phyloP scores from a whole-genome alignment of 1,284 basidiomycete species.

The Cryptococcus sp. region DNA sequence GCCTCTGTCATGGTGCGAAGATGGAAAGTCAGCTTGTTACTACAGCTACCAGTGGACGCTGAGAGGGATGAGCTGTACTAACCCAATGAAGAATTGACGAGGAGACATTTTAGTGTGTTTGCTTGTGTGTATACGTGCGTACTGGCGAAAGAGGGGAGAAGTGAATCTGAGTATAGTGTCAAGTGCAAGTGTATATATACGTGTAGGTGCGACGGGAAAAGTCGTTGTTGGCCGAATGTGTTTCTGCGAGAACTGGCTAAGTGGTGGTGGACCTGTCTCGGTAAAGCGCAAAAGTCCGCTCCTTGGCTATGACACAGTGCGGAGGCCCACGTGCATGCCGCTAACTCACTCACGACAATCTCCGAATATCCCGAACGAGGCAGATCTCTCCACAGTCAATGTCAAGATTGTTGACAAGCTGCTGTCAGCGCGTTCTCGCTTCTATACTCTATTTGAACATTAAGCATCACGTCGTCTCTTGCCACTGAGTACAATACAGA shows the following conservation, averaged over 20 bases:
- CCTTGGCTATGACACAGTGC: background rate
- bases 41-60: background rate
- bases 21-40: constrained; percentile 1
- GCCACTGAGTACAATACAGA: too few relatives aligned
- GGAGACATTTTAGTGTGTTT: constrained; percentile 31
- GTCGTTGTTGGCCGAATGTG: too few relatives aligned
- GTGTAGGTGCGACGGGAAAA: too few relatives aligned
- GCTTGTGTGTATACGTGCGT: constrained; percentile 8
- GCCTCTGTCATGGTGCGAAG: constrained; percentile 64
- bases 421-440: too few relatives aligned
- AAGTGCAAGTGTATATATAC: too few relatives aligned
- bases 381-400: too few relatives aligned
- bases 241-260: too few relatives aligned
- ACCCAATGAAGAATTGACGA: constrained; percentile 52
- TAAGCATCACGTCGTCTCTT: too few relatives aligned
- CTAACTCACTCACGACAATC: background rate
- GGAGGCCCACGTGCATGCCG: background rate
- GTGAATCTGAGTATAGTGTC: background rate
- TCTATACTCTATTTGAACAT: too few relatives aligned
- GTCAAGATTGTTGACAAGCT: too few relatives aligned
- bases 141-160: background rate
- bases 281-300: too few relatives aligned
- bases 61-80: constrained; percentile 12
- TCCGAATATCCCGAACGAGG: constrained; percentile 6
- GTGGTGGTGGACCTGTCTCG: too few relatives aligned